phyloP scores from a whole-genome alignment of 768 basidiomycete genomes.

The Chiua virens region DNA sequence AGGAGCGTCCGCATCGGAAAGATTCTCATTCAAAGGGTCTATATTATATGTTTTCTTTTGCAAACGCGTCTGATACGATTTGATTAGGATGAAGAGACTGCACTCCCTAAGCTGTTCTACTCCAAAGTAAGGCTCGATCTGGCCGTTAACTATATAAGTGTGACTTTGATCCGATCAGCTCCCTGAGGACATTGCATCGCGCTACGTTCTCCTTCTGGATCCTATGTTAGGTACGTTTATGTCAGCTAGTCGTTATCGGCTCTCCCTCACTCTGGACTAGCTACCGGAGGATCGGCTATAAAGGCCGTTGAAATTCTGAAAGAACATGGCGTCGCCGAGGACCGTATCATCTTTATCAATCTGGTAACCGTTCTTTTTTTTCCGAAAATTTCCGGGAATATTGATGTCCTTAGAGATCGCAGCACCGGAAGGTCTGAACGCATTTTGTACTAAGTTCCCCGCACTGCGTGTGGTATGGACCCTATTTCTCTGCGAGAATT shows the following conservation, averaged over 20 bases:
- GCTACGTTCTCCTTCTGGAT: conserved; percentile 93
- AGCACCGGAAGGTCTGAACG: conserved; percentile 84
- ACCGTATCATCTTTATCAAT: conserved; percentile 93
- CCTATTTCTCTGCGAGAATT: background rate
- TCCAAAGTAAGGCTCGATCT: conserved; percentile 54
- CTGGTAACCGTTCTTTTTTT: conserved; percentile 47
- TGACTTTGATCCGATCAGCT: conserved; percentile 46
- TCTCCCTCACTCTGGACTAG: conserved; percentile 33
- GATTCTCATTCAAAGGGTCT: conserved; percentile 92
- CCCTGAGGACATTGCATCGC: conserved; percentile 86
- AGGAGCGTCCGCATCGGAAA: conserved; percentile 94
- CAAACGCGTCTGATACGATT: background rate
- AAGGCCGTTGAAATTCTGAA: conserved; percentile 95
- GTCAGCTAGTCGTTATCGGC: background rate
- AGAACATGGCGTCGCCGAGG: conserved; percentile 90
- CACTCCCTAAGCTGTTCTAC: conserved; percentile 90
- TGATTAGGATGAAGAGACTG: conserved; percentile 88
- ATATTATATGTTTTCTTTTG: conserved; percentile 21
- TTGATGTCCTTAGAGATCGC: conserved; percentile 58
- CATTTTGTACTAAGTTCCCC: conserved; percentile 77
- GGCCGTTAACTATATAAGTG: background rate
- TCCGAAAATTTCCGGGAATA: background rate
- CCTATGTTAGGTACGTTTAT: conserved; percentile 85
- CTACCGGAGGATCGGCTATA: conserved; percentile 96
- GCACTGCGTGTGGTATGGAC: conserved; percentile 69